Evolutionary conservation across 2,329 filamentous ascomycete genomes (phyloP), one percentile per base, ranked within the genome.

Genomic region (Sclerotinia nivalis): DNA sequence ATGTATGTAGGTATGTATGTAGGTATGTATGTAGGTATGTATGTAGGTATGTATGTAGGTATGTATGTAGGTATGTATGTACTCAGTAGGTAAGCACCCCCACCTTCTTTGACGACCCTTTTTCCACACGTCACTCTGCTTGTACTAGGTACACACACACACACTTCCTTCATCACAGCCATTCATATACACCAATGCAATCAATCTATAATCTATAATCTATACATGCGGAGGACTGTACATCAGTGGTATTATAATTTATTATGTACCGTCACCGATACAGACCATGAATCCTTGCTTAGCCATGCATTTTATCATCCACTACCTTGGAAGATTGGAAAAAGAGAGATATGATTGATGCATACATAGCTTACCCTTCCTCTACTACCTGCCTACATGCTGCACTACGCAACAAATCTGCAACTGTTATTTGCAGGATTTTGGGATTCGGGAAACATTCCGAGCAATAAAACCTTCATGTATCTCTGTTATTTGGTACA

Each of bases 361-460:
- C 18, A 59, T 20, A 22, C 9, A 40, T 65, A 52, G 31, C 47
- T 64, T 40, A 52, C 47, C 45, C 45, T n/a, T 3, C 54, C 55
- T 40, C 55, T 40, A 40, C 22, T 40, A 43, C 56, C 37, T 59
- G n/a, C 55, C 34, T 65, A 52, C 34, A 50, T 64, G 61, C 45
- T 40, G 31, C 49, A 25, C 31, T 50, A 28, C 61, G 34, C 8
- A 10, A 37, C 60, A 64, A 50, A 64, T 50, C 60, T 64, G 45
- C 45, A 50, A 50, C 60, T 64, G 28, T 50, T 12, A 28, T 37
- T 37, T 64, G 52, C 64, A 66, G 50, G 50, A 66, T 56, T 66
- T 25, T 56, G 50, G 25, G 25, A 45, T 56, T 49, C 37, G 50
- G 64, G 25, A 56, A 28, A 37, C 62, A 55, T 66, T n/a, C 62